phyloP scores from a whole-genome alignment of 108 stramenopile genomes.

The Pseudonitzschia pungens region DNA sequence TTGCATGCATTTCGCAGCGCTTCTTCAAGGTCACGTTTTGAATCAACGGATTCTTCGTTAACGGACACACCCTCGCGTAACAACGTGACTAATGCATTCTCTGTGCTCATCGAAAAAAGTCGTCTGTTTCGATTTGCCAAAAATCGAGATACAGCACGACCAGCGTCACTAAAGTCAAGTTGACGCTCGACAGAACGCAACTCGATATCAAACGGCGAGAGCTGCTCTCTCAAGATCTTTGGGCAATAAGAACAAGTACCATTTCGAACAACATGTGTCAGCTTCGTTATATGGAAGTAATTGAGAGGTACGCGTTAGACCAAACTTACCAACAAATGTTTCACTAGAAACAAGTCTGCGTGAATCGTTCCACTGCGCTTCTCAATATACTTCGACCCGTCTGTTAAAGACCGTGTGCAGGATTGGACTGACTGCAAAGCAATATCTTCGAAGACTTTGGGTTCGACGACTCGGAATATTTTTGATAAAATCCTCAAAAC shows the following conservation, averaged over 20 bases:
- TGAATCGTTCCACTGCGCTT: constrained; percentile 67
- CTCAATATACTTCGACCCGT: constrained; percentile 69
- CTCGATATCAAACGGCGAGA: constrained; percentile 92
- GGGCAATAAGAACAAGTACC: not conserved
- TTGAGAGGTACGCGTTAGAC: not conserved
- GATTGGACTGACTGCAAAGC: constrained; percentile 78
- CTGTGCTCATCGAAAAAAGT: constrained; percentile 86
- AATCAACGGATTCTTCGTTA: constrained; percentile 84
- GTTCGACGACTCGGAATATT: constrained; percentile 91
- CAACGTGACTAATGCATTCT: constrained; percentile 85
- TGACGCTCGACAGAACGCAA: constrained; percentile 84
- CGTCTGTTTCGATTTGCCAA: constrained; percentile 85
- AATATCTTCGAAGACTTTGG: constrained; percentile 91
- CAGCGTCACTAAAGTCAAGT: constrained; percentile 89
- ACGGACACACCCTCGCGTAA: constrained; percentile 85
- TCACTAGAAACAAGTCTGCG: constrained; percentile 87
- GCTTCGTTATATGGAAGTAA: not conserved
- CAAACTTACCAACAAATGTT: constrained; percentile 77
- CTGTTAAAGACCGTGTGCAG: constrained; percentile 79
- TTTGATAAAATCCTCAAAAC: constrained; percentile 85
- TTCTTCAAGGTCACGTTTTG: constrained; percentile 89
- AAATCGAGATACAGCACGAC: constrained; percentile 82
- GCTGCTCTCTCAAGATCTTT: constrained; percentile 89
- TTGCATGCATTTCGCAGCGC: constrained; percentile 83
- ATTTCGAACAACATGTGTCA: not conserved